A percentile compares a stretch with the other conserved stretches of the same genome.
These are phyloP conservation scores for Wickerhamomyces bovis DNA, from an alignment of 805 yeast genomes.

Conservation along the genomic window DNA sequence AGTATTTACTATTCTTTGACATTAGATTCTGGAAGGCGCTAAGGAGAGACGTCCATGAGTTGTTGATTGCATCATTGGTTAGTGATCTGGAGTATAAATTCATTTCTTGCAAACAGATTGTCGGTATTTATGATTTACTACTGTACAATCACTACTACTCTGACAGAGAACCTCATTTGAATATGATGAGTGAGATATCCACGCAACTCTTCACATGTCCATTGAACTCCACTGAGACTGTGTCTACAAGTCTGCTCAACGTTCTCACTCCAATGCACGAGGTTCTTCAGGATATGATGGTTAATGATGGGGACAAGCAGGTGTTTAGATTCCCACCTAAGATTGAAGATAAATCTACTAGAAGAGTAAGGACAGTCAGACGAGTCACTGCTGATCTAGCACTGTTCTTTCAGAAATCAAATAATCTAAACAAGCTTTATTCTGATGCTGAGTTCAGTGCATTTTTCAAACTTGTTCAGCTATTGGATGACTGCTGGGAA, in stretches of 20 bases:
- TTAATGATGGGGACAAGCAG: constrained; percentile 27
- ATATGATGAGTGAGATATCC: constrained; percentile 65
- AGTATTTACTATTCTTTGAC: constrained; percentile 52
- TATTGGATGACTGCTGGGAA: constrained; percentile 54
- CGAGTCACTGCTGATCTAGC: constrained; percentile 13
- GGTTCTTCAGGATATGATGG: constrained; percentile 34
- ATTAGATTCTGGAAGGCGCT: constrained; percentile 48
- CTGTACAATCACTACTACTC: constrained; percentile 43
- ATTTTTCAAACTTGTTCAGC: constrained; percentile 40
- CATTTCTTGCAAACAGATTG: constrained; percentile 44
- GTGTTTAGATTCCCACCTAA: constrained; percentile 6
- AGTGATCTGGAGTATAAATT: constrained; percentile 43
- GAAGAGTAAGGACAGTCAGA: constrained; percentile 9
- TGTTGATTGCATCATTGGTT: constrained; percentile 51
- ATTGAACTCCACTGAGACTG: constrained; percentile 53
- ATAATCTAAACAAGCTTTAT: constrained; percentile 27
- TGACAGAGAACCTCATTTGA: constrained; percentile 87
- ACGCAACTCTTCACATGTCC: constrained; percentile 91
- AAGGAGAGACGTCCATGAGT: constrained; percentile 41
- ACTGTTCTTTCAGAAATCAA: constrained; percentile 23
- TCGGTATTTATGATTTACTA: constrained; percentile 47
- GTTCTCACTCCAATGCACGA: constrained; percentile 42
- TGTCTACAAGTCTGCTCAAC: constrained; percentile 27
- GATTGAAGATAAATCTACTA: constrained; percentile 7
- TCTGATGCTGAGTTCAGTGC: constrained; percentile 33